A percentile compares a stretch with the other conserved stretches of the same genome.
Conservation (phyloP, 805 yeast species). For the Trichomonascus vanleenenianus region DNA sequence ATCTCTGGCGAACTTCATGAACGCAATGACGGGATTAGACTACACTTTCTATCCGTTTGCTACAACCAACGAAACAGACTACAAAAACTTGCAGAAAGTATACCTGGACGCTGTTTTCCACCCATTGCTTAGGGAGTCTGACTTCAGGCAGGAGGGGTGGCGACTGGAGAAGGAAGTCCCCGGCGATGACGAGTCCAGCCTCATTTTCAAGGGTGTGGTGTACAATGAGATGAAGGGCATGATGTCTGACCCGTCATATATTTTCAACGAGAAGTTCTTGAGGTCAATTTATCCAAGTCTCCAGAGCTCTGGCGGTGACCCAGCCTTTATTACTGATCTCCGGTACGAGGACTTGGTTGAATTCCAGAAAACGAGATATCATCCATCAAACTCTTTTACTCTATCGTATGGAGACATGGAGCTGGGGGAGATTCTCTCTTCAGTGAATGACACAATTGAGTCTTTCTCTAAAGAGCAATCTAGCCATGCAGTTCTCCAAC, state of each 20-base stretch:
- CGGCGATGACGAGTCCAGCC: conserved; percentile 49
- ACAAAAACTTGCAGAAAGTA: conserved; percentile 72
- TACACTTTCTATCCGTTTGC: conserved; percentile 95
- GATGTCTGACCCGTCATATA: conserved; percentile 78
- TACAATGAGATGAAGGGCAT: conserved; percentile 99
- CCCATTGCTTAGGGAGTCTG: conserved; percentile 70
- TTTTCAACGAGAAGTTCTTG: conserved; percentile 76
- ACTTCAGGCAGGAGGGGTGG: conserved; percentile 97
- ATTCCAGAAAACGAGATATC: conserved; percentile 71
- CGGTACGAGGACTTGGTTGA: conserved; percentile 66
- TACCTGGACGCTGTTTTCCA: conserved; percentile 81
- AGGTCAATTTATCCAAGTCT: conserved; percentile 77
- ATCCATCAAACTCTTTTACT: conserved; percentile 82
- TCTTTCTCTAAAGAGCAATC: conserved; percentile 11
- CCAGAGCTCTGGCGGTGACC: conserved; percentile 93
- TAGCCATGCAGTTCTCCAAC: conserved; percentile 28
- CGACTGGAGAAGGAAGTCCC: conserved; percentile 69
- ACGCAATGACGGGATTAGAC: conserved; percentile 98
- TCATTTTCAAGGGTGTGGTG: conserved; percentile 89
- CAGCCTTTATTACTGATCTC: conserved; percentile 65
- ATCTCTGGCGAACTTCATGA: conserved; percentile 94
- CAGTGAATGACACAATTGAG: conserved; percentile 45
- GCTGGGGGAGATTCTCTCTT: conserved; percentile 49
- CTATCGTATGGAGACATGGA: conserved; percentile 83
- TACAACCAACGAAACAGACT: conserved; percentile 81